A percentile compares a stretch with the other conserved stretches of the same genome.
Conservation (phyloP, 139 green algal genomes). For the Pleodorina starrii region DNA sequence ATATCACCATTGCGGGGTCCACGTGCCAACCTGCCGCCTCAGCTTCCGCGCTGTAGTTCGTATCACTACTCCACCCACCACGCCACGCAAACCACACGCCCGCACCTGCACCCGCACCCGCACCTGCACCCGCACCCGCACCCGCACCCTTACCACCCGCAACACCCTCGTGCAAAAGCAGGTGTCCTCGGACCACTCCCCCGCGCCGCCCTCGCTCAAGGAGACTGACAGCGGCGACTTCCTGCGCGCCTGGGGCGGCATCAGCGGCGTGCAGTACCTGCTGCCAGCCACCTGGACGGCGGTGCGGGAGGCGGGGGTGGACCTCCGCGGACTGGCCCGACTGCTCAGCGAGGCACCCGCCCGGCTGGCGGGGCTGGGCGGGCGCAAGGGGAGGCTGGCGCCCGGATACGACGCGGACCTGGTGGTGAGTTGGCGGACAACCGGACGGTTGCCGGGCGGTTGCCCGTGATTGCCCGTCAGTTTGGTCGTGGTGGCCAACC, state of each 20-base stretch:
- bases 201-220: conserved; percentile 84
- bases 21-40: too few species aligned
- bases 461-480: neutral
- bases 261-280: conserved; percentile 89
- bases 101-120: too few species aligned
- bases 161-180: neutral
- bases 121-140: too few species aligned
- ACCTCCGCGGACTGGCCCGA: conserved; percentile 47
- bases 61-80: too few species aligned
- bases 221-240: conserved; percentile 89
- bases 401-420: conserved; percentile 90
- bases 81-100: too few species aligned
- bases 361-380: conserved; percentile 69
- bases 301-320: conserved; percentile 42
- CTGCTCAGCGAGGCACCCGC: conserved; percentile 78
- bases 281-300: conserved; percentile 89
- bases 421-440: conserved; percentile 85
- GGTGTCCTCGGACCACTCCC: conserved; percentile 92
- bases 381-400: conserved; percentile 80
- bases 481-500: too few species aligned
- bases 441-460: too few species aligned
- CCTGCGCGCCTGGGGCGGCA: conserved; percentile 93
- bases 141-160: too few species aligned
- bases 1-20: too few species aligned
- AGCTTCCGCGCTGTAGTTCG: too few species aligned